Evolutionary conservation across 768 basidiomycete genomes (phyloP), one percentile per base, ranked within the genome.

Genomic region (Amanita molliuscula): DNA sequence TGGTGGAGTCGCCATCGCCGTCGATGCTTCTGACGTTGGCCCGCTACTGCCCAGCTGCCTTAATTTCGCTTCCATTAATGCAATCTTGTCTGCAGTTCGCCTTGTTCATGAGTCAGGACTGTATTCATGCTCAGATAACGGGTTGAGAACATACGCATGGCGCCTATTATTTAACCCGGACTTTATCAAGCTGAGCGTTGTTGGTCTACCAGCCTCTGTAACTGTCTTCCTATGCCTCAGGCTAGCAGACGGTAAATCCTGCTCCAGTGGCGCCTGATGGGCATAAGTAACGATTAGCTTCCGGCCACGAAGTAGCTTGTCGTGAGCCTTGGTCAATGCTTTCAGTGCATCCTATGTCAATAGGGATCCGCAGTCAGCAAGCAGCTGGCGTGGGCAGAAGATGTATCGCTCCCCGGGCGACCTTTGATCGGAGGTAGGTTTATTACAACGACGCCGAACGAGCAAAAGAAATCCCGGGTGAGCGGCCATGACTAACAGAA

Each of bases 21-120:
- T 52, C 36, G 41, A 50, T 20, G 54, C 40, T 1, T 54, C 54
- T 15, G 54, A 56, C 8, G 60, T 48, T 40, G 65, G 66, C 44
- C 65, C 64, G 23, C 64, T 63, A 44, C 64, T 61, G 57, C 81
- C 79, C 77, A 96, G 81, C 54, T 89, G 79, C 15, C 81, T 77
- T 20, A 99, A 72, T 65, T 99, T 99, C 2, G 95, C 95, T 66
- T 99, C 96, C 76, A 97, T 86, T 59, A 84, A 78, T 6, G 93
- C 92, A 57, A 99, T 99, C 67, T 97, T 96, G 57, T 81, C 82
- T 38, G 76, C 69, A 1, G 89, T 93, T 44, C 88, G 94, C 59
- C 50, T 45, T 36, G 26, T 34, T 9, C 11, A 33, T 2, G 28
- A 15, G 16, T 56, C 10, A 41, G 58, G 58, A 50, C 44, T 33